These are phyloP conservation scores for Euphorbia peplus DNA, from an alignment of 345 rosid genomes.

Conservation along the genomic window DNA sequence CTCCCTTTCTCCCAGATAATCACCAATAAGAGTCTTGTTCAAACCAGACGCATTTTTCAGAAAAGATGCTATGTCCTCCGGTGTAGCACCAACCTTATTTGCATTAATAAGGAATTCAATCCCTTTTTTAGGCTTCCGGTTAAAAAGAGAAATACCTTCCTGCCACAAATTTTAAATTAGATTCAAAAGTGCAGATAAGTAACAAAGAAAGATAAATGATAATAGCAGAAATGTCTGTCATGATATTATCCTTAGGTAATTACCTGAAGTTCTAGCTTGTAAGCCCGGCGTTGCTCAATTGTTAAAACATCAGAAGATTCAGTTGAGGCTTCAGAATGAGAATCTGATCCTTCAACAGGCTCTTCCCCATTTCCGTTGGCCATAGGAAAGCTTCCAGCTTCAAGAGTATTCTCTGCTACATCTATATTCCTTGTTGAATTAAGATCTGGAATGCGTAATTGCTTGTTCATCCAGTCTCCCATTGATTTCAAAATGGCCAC, in stretches of 20 bases:
- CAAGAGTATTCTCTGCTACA: constrained; percentile 59
- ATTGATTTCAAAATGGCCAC: constrained; percentile 89
- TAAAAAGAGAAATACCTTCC: constrained; percentile 99
- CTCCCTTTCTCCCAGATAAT: constrained; percentile 98
- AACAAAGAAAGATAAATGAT: neutral
- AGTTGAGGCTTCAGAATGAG: constrained; percentile 77
- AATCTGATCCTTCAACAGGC: constrained; percentile 74
- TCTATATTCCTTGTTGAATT: constrained; percentile 61
- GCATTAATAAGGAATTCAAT: constrained; percentile 94
- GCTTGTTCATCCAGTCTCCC: constrained; percentile 99
- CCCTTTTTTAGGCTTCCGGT: constrained; percentile 93
- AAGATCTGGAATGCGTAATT: constrained; percentile 87
- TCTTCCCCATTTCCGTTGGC: constrained; percentile 87
- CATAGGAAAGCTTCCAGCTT: constrained; percentile 53
- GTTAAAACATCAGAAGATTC: constrained; percentile 81
- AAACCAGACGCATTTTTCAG: constrained; percentile 86
- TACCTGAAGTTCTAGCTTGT: constrained; percentile 99
- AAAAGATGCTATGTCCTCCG: constrained; percentile 93
- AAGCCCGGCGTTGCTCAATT: constrained; percentile 98
- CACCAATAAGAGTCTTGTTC: constrained; percentile 88
- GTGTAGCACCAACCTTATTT: constrained; percentile 86
- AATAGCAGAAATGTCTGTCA: constrained; percentile 9
- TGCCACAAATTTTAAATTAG: constrained; percentile 62
- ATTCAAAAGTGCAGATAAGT: constrained; percentile 21
- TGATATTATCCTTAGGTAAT: constrained; percentile 10